Conservation (phyloP, 2,329 filamentous ascomycete genomes). For the Aspergillus eucalypticola region DNA sequence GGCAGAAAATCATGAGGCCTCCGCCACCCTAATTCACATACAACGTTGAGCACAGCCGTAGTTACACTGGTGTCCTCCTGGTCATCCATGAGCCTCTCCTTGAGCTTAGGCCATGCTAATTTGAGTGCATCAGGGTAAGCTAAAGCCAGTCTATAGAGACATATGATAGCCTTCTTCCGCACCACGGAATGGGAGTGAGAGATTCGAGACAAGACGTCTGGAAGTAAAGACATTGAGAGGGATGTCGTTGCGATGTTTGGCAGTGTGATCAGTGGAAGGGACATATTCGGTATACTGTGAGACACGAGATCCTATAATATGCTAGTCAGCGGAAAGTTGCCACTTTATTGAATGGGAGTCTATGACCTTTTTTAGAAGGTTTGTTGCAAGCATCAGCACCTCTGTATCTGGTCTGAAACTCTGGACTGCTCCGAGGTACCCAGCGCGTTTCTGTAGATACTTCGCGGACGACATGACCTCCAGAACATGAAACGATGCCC, state of each 20-base stretch:
- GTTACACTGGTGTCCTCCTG: slow-evolving; percentile 90
- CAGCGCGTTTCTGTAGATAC: slow-evolving; percentile 91
- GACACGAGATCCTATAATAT: slow-evolving; percentile 56
- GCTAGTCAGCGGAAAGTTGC: slow-evolving; percentile 14
- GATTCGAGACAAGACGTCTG: slow-evolving; percentile 81
- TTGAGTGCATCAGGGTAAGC: slow-evolving; percentile 95
- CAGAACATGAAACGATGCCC: slow-evolving; percentile 96
- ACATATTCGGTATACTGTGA: slow-evolving; percentile 72
- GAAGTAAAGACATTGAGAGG: slow-evolving; percentile 83
- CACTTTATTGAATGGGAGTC: background rate
- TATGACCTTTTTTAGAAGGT: slow-evolving; percentile 84
- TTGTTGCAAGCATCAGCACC: slow-evolving; percentile 95
- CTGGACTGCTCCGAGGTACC: slow-evolving; percentile 92
- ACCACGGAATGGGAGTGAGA: slow-evolving; percentile 83
- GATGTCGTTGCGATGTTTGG: slow-evolving; percentile 93
- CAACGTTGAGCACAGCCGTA: slow-evolving; percentile 92
- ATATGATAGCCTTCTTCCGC: slow-evolving; percentile 94
- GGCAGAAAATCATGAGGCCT: slow-evolving; percentile 91
- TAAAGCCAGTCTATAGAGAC: slow-evolving; percentile 85
- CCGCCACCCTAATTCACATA: slow-evolving; percentile 94
- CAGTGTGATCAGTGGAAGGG: slow-evolving; percentile 83
- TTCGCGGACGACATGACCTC: slow-evolving; percentile 98
- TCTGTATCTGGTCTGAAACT: slow-evolving; percentile 95
- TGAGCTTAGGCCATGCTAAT: slow-evolving; percentile 95
- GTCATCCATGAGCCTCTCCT: slow-evolving; percentile 87